Evolutionary conservation across 352 stramenopile species (phyloP), one percentile per base, ranked within the genome.

Genomic region (Thraustochytrium sp.): DNA sequence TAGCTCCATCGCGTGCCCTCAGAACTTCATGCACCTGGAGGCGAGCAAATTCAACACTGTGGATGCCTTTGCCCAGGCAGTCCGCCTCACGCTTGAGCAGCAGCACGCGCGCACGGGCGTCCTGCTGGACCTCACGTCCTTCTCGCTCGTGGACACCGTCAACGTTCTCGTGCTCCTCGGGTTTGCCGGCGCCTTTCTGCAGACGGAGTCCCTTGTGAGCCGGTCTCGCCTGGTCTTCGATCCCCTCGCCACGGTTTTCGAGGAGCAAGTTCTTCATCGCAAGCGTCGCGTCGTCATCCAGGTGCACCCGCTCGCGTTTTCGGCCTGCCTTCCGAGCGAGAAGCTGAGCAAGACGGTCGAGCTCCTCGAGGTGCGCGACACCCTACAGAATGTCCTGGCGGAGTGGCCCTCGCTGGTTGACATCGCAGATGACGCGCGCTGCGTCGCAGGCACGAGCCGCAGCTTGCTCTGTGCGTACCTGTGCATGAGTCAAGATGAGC

Each of bases 61-160:
- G 11, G 40, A 76, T 0, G 65, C 65, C 11, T 77, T 77, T 38
- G 11, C 65, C 5, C 65, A 36, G 18, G 65, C 65, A 36, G 40
- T 76, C 38, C 26, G 13, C 5, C 26, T 36, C 65, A 36, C 38
- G 26, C 65, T 77, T 34, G 2, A 77, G 26, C n/a, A n/a, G n/a
- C n/a, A n/a, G n/a, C n/a, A n/a, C n/a, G n/a, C 65, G 65, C 46
- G 36, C 5, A 75, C 65, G 65, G 13, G 40, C 31, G 8, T 77
- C 5, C 36, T 74, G 8, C 11, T 77, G 18, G 65, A 77, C 48
- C 65, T 77, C 26, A 64, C 23, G 18, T 23, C 13, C 26, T 36
- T 77, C 11, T 77, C 65, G 8, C 65, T 16, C 3, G 65, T 36
- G 26, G 48, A 77, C 65, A 77, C 65, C 26, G 65, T 77, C 11